Conservation (phyloP, 352 stramenopile species). For the Phytopythium kandeliae region DNA sequence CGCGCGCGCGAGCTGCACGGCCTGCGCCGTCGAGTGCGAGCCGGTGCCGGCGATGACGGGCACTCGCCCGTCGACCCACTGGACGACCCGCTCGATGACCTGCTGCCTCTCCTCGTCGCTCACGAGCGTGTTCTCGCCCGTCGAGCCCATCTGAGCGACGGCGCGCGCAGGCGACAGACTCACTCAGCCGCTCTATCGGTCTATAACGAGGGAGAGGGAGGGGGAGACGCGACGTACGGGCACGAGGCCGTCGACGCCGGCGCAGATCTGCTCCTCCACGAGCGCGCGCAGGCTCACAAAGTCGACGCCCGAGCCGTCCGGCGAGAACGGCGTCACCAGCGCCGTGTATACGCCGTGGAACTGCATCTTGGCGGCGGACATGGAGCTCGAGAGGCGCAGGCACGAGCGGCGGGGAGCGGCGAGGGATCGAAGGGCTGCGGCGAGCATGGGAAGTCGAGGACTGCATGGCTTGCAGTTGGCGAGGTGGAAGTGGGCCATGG, state of each 20-base stretch:
- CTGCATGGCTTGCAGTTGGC: too few relatives aligned
- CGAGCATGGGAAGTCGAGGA: not conserved
- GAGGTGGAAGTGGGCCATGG: not conserved
- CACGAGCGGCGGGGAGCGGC: not conserved
- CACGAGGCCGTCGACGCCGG: conserved; percentile 94
- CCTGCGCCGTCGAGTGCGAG: conserved; percentile 83
- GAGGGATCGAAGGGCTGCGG: not conserved
- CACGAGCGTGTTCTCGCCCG: conserved; percentile 92
- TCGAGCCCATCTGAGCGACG: conserved; percentile 85
- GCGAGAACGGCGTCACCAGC: conserved; percentile 94
- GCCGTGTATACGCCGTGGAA: conserved; percentile 83
- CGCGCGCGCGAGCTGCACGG: conserved; percentile 57
- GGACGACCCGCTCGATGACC: conserved; percentile 86
- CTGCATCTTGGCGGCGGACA: conserved; percentile 24
- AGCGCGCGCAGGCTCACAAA: conserved; percentile 84
- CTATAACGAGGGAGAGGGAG: too few relatives aligned
- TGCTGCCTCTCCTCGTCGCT: conserved; percentile 90
- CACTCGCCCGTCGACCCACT: conserved; percentile 71
- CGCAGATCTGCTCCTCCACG: conserved; percentile 85
- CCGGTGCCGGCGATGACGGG: conserved; percentile 94
- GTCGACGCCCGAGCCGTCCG: conserved; percentile 87
- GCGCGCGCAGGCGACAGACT: too few relatives aligned
- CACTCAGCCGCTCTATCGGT: too few relatives aligned
- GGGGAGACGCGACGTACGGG: too few relatives aligned
- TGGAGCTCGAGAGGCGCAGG: not conserved